Conservation (phyloP, 2,329 filamentous ascomycete species). For the Graphium sp. region DNA sequence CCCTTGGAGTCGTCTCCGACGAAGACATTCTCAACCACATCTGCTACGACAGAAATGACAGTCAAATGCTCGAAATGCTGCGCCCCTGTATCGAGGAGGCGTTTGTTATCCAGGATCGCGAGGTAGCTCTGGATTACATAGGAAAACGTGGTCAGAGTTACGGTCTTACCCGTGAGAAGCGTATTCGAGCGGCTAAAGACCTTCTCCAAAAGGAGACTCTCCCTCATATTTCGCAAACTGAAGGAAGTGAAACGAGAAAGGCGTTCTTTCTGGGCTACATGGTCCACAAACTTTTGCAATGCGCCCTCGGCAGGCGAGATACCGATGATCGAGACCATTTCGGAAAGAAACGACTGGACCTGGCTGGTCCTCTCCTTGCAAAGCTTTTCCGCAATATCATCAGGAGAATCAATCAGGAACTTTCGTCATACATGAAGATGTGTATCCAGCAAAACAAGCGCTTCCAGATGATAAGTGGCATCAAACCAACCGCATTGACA, state of each 20-base stretch:
- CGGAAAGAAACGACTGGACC: conserved; percentile 92
- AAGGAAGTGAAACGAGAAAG: conserved; percentile 89
- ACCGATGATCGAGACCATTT: conserved; percentile 98
- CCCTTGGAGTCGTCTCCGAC: conserved; percentile 87
- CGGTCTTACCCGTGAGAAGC: conserved; percentile 65
- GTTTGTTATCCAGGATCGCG: conserved; percentile 87
- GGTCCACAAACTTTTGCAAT: conserved; percentile 91
- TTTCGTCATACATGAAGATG: conserved; percentile 79
- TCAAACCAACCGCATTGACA: conserved; percentile 81
- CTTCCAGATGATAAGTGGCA: conserved; percentile 79
- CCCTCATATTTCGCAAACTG: conserved; percentile 88
- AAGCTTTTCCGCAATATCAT: conserved; percentile 90
- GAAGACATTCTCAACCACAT: conserved; percentile 98
- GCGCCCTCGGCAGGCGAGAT: conserved; percentile 79
- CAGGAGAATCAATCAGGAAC: conserved; percentile 76
- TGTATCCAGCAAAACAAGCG: conserved; percentile 80
- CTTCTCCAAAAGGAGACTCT: conserved; percentile 94
- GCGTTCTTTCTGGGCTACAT: conserved; percentile 98
- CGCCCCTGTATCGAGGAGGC: conserved; percentile 96
- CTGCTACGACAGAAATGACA: conserved; percentile 89
- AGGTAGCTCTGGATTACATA: conserved; percentile 88
- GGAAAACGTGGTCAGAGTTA: conserved; percentile 67
- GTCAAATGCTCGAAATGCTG: conserved; percentile 92
- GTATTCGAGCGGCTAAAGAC: conserved; percentile 81
- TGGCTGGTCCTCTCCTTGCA: conserved; percentile 87